These are phyloP conservation scores for Fraxinus angustifolia DNA, from an alignment of 305 asterid genomes.

Conservation along the genomic window DNA sequence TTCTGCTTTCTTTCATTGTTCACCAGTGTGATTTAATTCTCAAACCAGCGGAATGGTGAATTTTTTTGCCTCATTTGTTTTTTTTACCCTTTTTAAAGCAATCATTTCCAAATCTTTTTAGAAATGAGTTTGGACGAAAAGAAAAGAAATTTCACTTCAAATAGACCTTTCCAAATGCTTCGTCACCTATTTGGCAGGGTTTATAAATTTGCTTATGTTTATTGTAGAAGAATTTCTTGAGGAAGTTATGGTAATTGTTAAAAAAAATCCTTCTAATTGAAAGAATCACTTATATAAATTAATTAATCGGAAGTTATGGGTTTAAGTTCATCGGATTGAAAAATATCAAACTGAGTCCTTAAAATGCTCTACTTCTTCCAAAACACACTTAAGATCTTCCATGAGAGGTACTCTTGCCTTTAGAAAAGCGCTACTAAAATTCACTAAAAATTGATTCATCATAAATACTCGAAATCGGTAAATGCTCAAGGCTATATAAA, in stretches of 20 bases:
- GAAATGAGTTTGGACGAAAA: neutral
- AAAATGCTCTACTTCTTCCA: neutral
- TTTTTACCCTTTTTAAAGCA: no score
- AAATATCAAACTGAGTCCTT: neutral
- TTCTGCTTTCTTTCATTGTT: neutral
- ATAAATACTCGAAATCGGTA: no score
- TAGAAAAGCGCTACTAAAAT: neutral
- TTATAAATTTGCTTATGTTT: neutral
- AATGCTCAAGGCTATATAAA: neutral
- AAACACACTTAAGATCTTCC: neutral
- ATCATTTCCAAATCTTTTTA: no score
- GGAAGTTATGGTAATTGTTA: neutral
- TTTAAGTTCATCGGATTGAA: no score
- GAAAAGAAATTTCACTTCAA: neutral
- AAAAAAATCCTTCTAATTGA: neutral
- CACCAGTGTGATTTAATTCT: neutral
- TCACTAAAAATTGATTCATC: neutral
- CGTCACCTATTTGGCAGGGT: neutral
- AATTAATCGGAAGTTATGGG: neutral
- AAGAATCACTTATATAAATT: neutral
- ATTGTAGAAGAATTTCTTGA: no score
- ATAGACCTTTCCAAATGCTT: neutral
- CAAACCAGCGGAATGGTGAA: neutral
- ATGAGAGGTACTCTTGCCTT: neutral
- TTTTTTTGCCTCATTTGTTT: neutral